Percentiles rank a stretch among this genome's conserved stretches.
Evolutionary conservation across 331 rosid genomes (phyloP).

Genomic region (Cucumis variabilis): DNA sequence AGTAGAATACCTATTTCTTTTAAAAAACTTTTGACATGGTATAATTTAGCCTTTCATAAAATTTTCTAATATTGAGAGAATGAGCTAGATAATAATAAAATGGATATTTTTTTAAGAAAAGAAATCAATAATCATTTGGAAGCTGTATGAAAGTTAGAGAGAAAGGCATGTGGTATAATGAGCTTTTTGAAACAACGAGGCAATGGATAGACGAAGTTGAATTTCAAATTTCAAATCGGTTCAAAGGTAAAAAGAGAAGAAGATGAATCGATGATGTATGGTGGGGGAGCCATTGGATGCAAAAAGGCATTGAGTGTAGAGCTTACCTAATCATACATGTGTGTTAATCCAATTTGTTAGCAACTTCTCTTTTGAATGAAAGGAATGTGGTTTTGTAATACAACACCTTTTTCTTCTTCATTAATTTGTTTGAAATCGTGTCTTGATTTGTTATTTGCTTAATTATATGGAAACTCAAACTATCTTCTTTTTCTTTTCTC

Average conservation of each 20-base stretch:
- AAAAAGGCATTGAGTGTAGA: not conserved
- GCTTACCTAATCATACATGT: not conserved
- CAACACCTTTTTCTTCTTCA: not conserved
- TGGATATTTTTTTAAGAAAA: not conserved
- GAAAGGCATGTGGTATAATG: not conserved
- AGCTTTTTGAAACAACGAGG: not conserved
- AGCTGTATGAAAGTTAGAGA: not conserved
- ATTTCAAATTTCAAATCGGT: constrained; percentile 9
- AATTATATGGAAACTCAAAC: not conserved
- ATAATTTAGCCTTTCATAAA: not conserved
- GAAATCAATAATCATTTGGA: not conserved
- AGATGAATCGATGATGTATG: not conserved
- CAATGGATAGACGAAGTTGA: not conserved
- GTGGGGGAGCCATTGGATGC: not conserved
- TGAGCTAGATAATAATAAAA: not conserved
- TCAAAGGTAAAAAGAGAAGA: not conserved
- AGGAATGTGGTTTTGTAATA: not conserved
- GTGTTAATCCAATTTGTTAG: not conserved
- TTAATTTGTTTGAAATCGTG: no score
- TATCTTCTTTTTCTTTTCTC: no score
- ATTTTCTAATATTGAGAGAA: not conserved
- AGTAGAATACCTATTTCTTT: no score
- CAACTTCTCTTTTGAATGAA: not conserved
- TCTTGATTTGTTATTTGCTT: not conserved
- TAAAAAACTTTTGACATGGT: no score